Conservation (phyloP, 371 early-diverging fungal species). For the Lichtheimia ramosa region DNA sequence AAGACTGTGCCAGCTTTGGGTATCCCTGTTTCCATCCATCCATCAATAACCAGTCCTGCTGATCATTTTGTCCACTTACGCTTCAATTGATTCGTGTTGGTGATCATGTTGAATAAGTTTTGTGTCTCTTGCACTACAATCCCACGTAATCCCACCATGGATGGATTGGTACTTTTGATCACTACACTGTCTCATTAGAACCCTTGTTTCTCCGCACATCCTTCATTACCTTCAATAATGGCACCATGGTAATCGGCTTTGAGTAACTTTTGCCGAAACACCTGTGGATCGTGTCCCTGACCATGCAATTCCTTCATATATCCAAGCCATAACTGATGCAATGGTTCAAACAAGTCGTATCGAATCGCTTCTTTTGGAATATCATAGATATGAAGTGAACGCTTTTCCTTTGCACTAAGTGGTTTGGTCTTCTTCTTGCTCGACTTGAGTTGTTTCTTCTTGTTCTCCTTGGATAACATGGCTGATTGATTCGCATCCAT, state of each 20-base stretch:
- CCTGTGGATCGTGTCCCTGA: slow-evolving; percentile 25
- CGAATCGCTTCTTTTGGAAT: slow-evolving; percentile 55
- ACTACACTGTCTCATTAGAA: slow-evolving; percentile 39
- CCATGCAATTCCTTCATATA: slow-evolving; percentile 73
- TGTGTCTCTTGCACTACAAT: slow-evolving; percentile 90
- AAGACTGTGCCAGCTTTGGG: slow-evolving; percentile 83
- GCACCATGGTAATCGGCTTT: slow-evolving; percentile 90
- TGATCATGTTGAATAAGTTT: slow-evolving; percentile 82
- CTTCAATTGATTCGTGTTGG: slow-evolving; percentile 61
- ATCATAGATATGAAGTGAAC: slow-evolving; percentile 61
- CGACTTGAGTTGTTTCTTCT: slow-evolving; percentile 4
- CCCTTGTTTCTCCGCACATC: not conserved
- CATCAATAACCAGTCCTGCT: not conserved
- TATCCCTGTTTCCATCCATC: slow-evolving; percentile 45
- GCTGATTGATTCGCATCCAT: slow-evolving; percentile 6
- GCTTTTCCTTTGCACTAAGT: slow-evolving; percentile 65
- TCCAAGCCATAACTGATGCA: slow-evolving; percentile 79
- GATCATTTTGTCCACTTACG: slow-evolving; percentile 42
- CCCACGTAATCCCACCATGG: slow-evolving; percentile 75
- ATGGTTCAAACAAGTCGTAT: slow-evolving; percentile 68
- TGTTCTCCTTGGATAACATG: not conserved
- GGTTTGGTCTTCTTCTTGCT: slow-evolving; percentile 8
- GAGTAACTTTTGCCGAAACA: slow-evolving; percentile 65
- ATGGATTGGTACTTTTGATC: slow-evolving; percentile 77
- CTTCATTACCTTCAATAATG: slow-evolving; percentile 63